Percentiles rank a stretch among this genome's conserved stretches.
phyloP scores from a whole-genome alignment of 495 filamentous ascomycete species.

The Aspergillus heteromorphus region DNA sequence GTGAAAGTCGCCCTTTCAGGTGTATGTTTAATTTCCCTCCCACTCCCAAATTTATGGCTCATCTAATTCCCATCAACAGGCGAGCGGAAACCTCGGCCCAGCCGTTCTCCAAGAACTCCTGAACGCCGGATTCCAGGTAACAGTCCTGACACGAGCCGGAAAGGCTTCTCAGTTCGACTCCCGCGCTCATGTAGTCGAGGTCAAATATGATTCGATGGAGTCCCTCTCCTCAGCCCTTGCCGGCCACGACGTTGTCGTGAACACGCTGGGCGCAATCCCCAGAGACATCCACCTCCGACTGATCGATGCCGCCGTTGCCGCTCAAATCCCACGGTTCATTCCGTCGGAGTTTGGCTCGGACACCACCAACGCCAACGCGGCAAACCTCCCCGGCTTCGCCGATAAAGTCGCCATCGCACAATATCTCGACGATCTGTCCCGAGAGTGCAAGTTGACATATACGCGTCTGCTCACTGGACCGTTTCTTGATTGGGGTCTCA shows the following conservation, averaged over 20 bases:
- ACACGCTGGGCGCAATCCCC: neutral
- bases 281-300: neutral
- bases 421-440: neutral
- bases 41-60: too few species aligned
- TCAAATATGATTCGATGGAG: constrained; percentile 6
- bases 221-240: neutral
- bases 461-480: constrained; percentile 1
- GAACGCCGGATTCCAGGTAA: neutral
- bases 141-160: constrained; percentile 1
- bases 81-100: too few species aligned
- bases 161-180: neutral
- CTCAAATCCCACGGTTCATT: constrained; percentile 2
- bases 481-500: constrained; percentile 8
- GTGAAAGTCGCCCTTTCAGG: too few species aligned
- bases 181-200: neutral
- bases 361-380: neutral
- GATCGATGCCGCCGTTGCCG: neutral
- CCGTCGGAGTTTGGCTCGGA: neutral
- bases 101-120: too few species aligned
- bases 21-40: too few species aligned
- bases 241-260: neutral
- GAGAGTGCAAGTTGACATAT: neutral
- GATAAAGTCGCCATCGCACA: neutral
- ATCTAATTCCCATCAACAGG: too few species aligned
- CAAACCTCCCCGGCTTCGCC: neutral